These are phyloP conservation scores for Isoetes taiwanensis DNA, from an alignment of 75 land plant species.

Conservation along the genomic window DNA sequence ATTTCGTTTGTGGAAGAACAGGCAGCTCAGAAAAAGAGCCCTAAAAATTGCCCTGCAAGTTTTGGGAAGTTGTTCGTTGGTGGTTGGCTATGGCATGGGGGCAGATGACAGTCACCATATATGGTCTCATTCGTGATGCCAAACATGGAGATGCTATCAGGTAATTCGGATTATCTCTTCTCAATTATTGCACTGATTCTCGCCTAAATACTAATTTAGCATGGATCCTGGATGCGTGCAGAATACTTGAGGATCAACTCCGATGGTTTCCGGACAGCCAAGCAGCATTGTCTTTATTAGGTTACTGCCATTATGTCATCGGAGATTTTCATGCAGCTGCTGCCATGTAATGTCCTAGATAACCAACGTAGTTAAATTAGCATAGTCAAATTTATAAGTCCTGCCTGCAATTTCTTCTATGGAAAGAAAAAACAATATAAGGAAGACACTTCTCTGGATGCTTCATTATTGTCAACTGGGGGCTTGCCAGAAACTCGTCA, in stretches of 20 bases:
- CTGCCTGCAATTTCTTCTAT: no score
- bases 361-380: background rate
- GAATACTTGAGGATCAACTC: slow-evolving; percentile 25
- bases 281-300: slow-evolving; percentile 24
- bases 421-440: no score
- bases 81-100: slow-evolving; percentile 23
- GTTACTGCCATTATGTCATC: slow-evolving; percentile 24
- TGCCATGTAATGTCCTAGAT: slow-evolving; percentile 11
- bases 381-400: no score
- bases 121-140: slow-evolving; percentile 22
- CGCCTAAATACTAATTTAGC: background rate
- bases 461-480: no score
- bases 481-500: no score
- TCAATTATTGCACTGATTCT: background rate
- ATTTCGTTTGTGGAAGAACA: no score
- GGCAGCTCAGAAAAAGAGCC: no score
- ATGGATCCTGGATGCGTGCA: background rate
- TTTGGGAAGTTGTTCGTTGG: no score
- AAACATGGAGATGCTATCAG: slow-evolving; percentile 20
- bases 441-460: no score
- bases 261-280: slow-evolving; percentile 24
- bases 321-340: slow-evolving; percentile 23
- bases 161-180: slow-evolving; percentile 1
- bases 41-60: no score
- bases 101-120: slow-evolving; percentile 17